A percentile compares a stretch with the other conserved stretches of the same genome.
phyloP scores from a whole-genome alignment of 345 rosid genomes.

The Capsella bursapastoris region DNA sequence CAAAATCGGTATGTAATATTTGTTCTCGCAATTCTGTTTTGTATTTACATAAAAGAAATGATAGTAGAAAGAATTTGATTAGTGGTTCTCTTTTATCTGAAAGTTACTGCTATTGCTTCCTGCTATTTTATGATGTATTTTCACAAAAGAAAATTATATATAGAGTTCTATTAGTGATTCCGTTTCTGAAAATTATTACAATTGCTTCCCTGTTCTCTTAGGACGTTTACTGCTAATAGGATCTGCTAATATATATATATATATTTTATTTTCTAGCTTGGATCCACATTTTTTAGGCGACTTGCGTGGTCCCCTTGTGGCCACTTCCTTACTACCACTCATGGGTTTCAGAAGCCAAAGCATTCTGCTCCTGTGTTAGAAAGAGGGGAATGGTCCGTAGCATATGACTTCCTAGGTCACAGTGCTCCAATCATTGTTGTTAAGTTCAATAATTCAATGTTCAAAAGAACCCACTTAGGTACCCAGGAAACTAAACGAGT shows the following conservation, averaged over 20 bases:
- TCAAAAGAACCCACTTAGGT: conserved; percentile 56
- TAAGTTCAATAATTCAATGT: conserved; percentile 97
- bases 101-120: background rate
- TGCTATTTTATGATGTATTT: too few relatives aligned
- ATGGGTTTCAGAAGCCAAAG: conserved; percentile 99
- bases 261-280: conserved; percentile 69
- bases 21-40: conserved; percentile 23
- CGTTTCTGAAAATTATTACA: background rate
- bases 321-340: conserved; percentile 95
- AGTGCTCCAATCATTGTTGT: conserved; percentile 97
- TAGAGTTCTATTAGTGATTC: too few relatives aligned
- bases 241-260: background rate
- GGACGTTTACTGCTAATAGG: conserved; percentile 35
- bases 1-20: conserved; percentile 76
- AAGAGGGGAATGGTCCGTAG: conserved; percentile 99
- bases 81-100: background rate
- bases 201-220: background rate
- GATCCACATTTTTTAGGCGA: conserved; percentile 98
- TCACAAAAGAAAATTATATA: too few relatives aligned
- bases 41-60: background rate
- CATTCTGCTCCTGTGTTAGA: conserved; percentile 99
- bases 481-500: conserved; percentile 62
- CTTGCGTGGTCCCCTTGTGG: conserved; percentile 99
- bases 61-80: background rate
- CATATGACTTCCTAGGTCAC: conserved; percentile 97